A percentile compares a stretch with the other conserved stretches of the same genome.
Conservation (phyloP, 257 asterid genomes). For the Jacaranda mimosifolia region DNA sequence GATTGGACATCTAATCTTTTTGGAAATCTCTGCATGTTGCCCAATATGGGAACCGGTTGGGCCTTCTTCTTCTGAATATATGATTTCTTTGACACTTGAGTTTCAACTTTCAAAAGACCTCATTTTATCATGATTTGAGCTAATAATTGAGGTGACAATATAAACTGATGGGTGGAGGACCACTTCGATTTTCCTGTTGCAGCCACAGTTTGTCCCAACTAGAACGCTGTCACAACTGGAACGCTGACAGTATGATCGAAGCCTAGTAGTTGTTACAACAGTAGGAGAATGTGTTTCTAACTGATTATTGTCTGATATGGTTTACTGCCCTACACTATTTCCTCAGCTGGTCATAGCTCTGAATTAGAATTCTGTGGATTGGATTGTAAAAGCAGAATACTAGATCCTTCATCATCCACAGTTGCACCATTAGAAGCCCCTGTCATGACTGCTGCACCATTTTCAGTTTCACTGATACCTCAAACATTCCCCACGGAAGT, state of each 20-base stretch:
- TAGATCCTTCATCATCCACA: slow-evolving; percentile 46
- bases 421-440: slow-evolving; percentile 43
- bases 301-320: slow-evolving; percentile 38
- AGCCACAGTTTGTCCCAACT: slow-evolving; percentile 76
- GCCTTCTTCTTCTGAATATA: slow-evolving; percentile 56
- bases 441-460: slow-evolving; percentile 37
- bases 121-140: slow-evolving; percentile 78
- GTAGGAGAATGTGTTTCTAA: slow-evolving; percentile 47
- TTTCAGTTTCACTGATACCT: slow-evolving; percentile 41
- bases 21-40: slow-evolving; percentile 74
- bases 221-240: slow-evolving; percentile 38
- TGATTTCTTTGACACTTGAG: slow-evolving; percentile 62
- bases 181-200: slow-evolving; percentile 70
- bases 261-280: slow-evolving; percentile 51
- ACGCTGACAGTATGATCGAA: slow-evolving; percentile 59
- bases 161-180: slow-evolving; percentile 81
- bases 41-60: slow-evolving; percentile 60
- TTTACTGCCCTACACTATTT: slow-evolving; percentile 45
- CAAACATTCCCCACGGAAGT: slow-evolving; percentile 46
- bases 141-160: slow-evolving; percentile 64
- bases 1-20: slow-evolving; percentile 56
- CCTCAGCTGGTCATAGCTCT: slow-evolving; percentile 49
- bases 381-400: slow-evolving; percentile 47
- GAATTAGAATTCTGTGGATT: slow-evolving; percentile 45
- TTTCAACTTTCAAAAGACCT: slow-evolving; percentile 63